A percentile compares a stretch with the other conserved stretches of the same genome.
These are phyloP conservation scores for Nigrospora oryzae DNA, from an alignment of 2,329 filamentous ascomycete species.

Conservation along the genomic window DNA sequence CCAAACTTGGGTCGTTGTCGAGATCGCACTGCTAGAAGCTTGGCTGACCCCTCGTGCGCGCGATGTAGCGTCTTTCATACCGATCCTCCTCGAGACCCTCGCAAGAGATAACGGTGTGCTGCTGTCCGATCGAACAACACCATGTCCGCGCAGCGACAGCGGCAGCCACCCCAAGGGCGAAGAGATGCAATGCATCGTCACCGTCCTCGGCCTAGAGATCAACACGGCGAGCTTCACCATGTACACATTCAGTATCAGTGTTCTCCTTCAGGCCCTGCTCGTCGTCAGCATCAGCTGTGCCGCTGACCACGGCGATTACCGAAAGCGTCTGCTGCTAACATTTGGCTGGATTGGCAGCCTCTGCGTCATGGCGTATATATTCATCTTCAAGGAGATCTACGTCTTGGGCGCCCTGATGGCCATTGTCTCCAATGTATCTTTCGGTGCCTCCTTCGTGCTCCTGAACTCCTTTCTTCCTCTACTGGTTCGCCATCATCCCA, in stretches of 20 bases:
- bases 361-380: conserved; percentile 82
- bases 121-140: conserved; percentile 64
- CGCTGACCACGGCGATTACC: conserved; percentile 86
- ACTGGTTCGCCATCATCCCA: conserved; percentile 77
- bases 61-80: conserved; percentile 75
- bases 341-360: conserved; percentile 79
- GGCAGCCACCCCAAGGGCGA: conserved; percentile 37
- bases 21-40: too few species aligned
- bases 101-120: conserved; percentile 88
- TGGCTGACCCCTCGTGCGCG: too few species aligned
- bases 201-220: conserved; percentile 74
- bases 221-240: conserved; percentile 97
- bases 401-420: conserved; percentile 75
- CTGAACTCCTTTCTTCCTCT: conserved; percentile 92
- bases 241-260: conserved; percentile 94
- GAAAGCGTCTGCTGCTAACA: conserved; percentile 77
- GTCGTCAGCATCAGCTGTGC: conserved; percentile 96
- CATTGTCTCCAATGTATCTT: conserved; percentile 86
- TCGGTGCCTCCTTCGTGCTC: conserved; percentile 90
- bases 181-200: conserved; percentile 69
- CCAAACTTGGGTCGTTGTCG: too few species aligned
- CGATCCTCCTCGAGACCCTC: conserved; percentile 88
- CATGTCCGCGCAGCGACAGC: conserved; percentile 55
- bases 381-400: conserved; percentile 67
- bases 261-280: conserved; percentile 77